Evolutionary conservation across 2,329 filamentous ascomycete species (phyloP), one percentile per base, ranked within the genome.

Genomic region (Phyllosticta citriasiana): DNA sequence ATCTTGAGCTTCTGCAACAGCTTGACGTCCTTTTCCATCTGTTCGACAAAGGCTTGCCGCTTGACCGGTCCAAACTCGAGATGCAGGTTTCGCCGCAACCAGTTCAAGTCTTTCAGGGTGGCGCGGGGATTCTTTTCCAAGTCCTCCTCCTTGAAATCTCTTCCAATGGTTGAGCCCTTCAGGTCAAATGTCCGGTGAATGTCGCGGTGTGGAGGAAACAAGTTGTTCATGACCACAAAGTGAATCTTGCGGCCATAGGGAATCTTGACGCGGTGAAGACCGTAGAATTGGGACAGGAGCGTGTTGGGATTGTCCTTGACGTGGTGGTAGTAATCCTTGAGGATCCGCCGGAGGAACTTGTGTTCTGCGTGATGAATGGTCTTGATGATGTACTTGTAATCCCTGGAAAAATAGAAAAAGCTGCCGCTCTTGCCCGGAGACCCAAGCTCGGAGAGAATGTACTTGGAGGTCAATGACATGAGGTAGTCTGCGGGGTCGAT

Each of bases 351-450:
- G 56, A 95, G 80, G 65, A 93, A 92, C 70, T 92, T 92, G 79
- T 93, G 89, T 75, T 99, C 94, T 67, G 86, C 85, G 69, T 97
- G 94, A 73, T 99, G 94, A 67, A 99, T 97, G 24, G 94, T 99
- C 78, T 99, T 99, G 83, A 99, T 99, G 77, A 99, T 99, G 77
- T 99, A 99, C 77, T 97, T 97, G 82, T 99, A 99, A 77, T 99
- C 94, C 69, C 94, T 84, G 55, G 94, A 97, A 77, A 97, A 99
- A 80, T 99, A 99, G 78, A 99, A 99, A 79, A 99, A 99, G 75
- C 92, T 97, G 66, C 94, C 94, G 74, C 92, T 97, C 80, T 99
- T 99, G 63, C 94, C 94, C 1, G 94, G 94, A 3, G 94, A 97
- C 40, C 94, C 94, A 62, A 99, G 83, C 75, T 99, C 94, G 4